phyloP scores from a whole-genome alignment of 1,284 basidiomycete genomes.

The Cutaneotrichosporon spelunceum region DNA sequence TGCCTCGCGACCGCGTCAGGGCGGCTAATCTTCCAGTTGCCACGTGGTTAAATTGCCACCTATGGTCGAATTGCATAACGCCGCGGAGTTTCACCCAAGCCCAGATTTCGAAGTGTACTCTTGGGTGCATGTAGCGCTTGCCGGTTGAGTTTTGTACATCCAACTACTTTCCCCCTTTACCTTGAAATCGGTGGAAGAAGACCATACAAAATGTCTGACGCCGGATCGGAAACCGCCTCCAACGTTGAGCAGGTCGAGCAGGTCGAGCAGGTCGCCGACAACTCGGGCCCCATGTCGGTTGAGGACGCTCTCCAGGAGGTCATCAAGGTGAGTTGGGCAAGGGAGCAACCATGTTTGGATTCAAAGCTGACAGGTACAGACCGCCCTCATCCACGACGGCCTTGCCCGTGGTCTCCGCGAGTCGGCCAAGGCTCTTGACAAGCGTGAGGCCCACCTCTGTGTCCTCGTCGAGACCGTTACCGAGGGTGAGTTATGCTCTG shows the following conservation, averaged over 20 bases:
- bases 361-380: conserved; percentile 2
- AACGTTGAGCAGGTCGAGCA: conserved; percentile 60
- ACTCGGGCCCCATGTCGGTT: conserved; percentile 86
- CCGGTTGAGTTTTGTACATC: not conserved
- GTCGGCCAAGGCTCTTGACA: conserved; percentile 96
- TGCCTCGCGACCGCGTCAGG: too few relatives aligned
- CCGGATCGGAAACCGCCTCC: conserved; percentile 77
- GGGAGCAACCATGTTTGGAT: not conserved
- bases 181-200: conserved; percentile 46
- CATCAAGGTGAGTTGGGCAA: conserved; percentile 57
- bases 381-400: conserved; percentile 68
- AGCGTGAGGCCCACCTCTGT: conserved; percentile 97
- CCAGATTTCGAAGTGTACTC: not conserved
- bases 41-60: too few relatives aligned
- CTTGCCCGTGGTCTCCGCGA: conserved; percentile 97
- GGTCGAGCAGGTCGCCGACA: conserved; percentile 66
- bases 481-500: conserved; percentile 57
- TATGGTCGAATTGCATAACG: not conserved
- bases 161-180: conserved; percentile 18
- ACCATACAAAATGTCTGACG: conserved; percentile 84
- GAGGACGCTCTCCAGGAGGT: conserved; percentile 95
- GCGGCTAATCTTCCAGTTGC: too few relatives aligned
- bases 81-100: not conserved
- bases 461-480: conserved; percentile 99
- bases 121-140: not conserved